A percentile compares a stretch with the other conserved stretches of the same genome.
These are phyloP conservation scores for Phaeolepiota aurea DNA, from an alignment of 768 basidiomycete species.

Conservation along the genomic window DNA sequence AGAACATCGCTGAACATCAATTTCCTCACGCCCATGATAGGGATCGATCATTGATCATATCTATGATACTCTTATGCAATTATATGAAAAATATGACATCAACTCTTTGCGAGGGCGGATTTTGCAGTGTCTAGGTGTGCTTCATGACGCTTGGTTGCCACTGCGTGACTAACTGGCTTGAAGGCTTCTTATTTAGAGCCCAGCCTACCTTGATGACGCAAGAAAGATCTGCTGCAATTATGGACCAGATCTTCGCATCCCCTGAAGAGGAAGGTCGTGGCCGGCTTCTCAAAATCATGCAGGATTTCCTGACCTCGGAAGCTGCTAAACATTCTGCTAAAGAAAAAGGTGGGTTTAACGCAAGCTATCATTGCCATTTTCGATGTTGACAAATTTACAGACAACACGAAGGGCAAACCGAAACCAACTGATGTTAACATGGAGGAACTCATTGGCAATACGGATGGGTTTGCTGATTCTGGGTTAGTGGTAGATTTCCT, in stretches of 20 bases:
- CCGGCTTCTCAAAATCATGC: constrained; percentile 78
- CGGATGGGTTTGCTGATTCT: constrained; percentile 93
- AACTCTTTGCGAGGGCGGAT: constrained; percentile 57
- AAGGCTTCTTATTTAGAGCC: constrained; percentile 88
- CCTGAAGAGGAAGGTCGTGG: constrained; percentile 64
- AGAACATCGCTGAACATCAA: background rate
- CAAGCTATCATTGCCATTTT: background rate
- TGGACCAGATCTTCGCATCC: constrained; percentile 84
- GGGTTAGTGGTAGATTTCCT: no score
- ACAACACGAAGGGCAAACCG: constrained; percentile 33
- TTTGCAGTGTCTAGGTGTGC: constrained; percentile 78
- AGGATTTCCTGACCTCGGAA: constrained; percentile 85
- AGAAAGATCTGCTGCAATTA: constrained; percentile 69
- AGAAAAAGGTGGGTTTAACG: constrained; percentile 46
- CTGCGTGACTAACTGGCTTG: background rate
- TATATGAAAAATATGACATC: constrained; percentile 64
- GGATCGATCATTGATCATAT: constrained; percentile 77
- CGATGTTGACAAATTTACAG: constrained; percentile 17
- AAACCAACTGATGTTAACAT: constrained; percentile 63
- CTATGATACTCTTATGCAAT: constrained; percentile 59
- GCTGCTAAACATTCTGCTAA: constrained; percentile 66
- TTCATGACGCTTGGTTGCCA: background rate
- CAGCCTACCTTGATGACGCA: constrained; percentile 88
- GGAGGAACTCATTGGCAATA: constrained; percentile 91
- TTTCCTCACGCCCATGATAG: constrained; percentile 21